phyloP scores from a whole-genome alignment of 805 yeast genomes.

The Clavispora fructus region DNA sequence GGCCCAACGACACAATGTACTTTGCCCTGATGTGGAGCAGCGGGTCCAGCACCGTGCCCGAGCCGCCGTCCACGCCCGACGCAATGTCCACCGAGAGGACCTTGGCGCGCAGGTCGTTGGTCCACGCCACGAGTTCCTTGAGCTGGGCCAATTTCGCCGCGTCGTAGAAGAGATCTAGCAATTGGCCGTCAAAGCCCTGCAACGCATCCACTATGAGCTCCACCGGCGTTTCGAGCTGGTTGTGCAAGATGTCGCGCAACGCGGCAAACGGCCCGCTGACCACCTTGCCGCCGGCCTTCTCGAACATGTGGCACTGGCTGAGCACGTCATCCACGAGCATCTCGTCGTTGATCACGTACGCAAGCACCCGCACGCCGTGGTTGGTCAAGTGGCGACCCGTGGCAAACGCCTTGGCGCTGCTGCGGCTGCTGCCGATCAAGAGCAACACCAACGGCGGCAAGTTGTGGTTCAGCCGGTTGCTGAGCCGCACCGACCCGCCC shows the following conservation, averaged over 20 bases:
- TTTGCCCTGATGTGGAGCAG: constrained; percentile 39
- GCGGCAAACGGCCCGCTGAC: constrained; percentile 28
- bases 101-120: constrained; percentile 44
- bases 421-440: constrained; percentile 66
- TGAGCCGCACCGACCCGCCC: constrained; percentile 64
- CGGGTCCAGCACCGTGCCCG: constrained; percentile 47
- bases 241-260: constrained; percentile 31
- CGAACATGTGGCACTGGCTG: constrained; percentile 51
- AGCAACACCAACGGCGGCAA: constrained; percentile 72
- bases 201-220: constrained; percentile 79
- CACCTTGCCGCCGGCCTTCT: constrained; percentile 64
- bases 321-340: constrained; percentile 40
- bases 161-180: constrained; percentile 48
- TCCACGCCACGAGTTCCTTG: constrained; percentile 57
- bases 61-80: constrained; percentile 76
- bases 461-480: constrained; percentile 60
- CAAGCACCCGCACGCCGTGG: constrained; percentile 65
- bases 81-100: constrained; percentile 73
- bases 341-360: constrained; percentile 36
- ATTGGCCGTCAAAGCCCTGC: constrained; percentile 73
- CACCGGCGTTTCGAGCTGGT: constrained; percentile 62
- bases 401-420: constrained; percentile 73
- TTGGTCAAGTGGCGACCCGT: constrained; percentile 75
- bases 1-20: constrained; percentile 64
- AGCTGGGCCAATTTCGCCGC: constrained; percentile 35